A percentile compares a stretch with the other conserved stretches of the same genome.
These are phyloP conservation scores for Prunus kanzakura DNA, from an alignment of 306 rosid species.

Conservation along the genomic window DNA sequence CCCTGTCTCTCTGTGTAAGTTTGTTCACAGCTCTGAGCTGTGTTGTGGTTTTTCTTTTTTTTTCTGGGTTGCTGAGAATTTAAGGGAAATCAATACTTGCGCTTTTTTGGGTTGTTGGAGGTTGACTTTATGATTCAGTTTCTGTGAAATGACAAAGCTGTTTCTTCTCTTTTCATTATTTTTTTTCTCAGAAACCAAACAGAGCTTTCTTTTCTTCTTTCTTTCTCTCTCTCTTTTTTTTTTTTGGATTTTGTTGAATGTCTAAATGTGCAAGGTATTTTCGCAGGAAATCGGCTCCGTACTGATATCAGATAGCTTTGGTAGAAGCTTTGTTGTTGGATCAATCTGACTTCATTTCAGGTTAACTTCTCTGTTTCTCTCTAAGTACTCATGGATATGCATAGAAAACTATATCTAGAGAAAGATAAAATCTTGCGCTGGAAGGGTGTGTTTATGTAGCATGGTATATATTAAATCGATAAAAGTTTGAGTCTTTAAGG, in stretches of 20 bases:
- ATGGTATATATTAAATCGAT: background rate
- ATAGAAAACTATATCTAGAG: no score
- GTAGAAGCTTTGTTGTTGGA: slow-evolving; percentile 24
- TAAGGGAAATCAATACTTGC: slow-evolving; percentile 21
- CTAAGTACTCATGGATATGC: background rate
- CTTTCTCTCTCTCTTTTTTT: background rate
- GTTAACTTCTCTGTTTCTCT: slow-evolving; percentile 17
- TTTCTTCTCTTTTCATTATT: slow-evolving; percentile 1
- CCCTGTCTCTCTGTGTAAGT: slow-evolving; percentile 3
- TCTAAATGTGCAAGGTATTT: background rate
- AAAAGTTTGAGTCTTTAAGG: background rate
- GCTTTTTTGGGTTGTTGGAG: slow-evolving; percentile 24
- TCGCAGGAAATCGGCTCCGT: slow-evolving; percentile 20
- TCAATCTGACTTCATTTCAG: slow-evolving; percentile 31
- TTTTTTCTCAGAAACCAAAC: slow-evolving; percentile 28
- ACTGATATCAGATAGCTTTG: background rate
- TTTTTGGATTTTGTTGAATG: background rate
- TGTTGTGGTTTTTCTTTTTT: background rate
- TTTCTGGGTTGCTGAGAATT: slow-evolving; percentile 30
- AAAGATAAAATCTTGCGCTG: background rate
- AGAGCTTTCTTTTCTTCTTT: background rate
- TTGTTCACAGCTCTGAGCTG: background rate
- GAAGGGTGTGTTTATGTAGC: slow-evolving; percentile 8
- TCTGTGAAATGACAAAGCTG: background rate
- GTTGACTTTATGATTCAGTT: slow-evolving; percentile 20